Evolutionary conservation across 2,329 filamentous ascomycete genomes (phyloP).

Genomic region (Aspergillus calidoustus): DNA sequence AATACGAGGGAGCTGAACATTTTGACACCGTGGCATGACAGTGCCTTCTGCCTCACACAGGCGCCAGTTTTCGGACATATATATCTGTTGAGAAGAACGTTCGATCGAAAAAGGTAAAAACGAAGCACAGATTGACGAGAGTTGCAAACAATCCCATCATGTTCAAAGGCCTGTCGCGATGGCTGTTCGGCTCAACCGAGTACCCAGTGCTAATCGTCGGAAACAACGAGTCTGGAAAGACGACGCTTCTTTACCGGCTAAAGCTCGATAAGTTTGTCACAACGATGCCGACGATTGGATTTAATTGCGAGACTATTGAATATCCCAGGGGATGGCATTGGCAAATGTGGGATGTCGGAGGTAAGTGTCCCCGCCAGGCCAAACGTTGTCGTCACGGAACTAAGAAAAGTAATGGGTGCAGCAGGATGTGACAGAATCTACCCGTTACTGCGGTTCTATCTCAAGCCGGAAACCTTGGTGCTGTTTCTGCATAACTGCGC

Average conservation of each 20-base stretch:
- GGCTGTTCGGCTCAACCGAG: slow-evolving; percentile 7
- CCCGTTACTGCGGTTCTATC: slow-evolving; percentile 2
- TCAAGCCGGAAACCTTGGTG: background rate
- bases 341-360: slow-evolving; percentile 10
- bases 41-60: background rate
- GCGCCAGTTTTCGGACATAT: background rate
- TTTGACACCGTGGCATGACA: background rate
- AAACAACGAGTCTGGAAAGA: slow-evolving; percentile 6
- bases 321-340: slow-evolving; percentile 11
- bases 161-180: slow-evolving; percentile 2
- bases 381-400: too few species aligned
- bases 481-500: slow-evolving; percentile 10
- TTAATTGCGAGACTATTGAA: slow-evolving; percentile 11
- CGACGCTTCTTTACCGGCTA: slow-evolving; percentile 5
- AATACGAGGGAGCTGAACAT: background rate
- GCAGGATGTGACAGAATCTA: slow-evolving; percentile 8
- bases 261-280: slow-evolving; percentile 5
- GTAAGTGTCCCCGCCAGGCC: background rate
- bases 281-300: background rate
- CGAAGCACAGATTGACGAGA: background rate
- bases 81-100: background rate
- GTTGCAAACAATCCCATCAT: background rate
- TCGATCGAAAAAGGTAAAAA: too few species aligned
- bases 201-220: slow-evolving; percentile 7
- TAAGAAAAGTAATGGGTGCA: background rate